Conservation (phyloP, 1,284 basidiomycete genomes). For the Sanghuangporus baumii region DNA sequence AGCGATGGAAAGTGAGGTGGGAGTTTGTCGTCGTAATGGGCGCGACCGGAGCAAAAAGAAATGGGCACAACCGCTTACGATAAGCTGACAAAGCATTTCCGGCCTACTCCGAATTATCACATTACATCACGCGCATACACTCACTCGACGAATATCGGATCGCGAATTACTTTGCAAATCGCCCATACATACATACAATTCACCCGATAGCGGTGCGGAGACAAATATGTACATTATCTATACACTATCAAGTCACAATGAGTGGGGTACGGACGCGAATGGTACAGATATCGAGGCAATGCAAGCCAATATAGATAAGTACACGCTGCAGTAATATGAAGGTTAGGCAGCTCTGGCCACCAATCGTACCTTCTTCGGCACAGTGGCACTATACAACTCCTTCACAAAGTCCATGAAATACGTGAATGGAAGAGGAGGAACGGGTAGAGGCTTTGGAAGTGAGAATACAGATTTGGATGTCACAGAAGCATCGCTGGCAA, state of each 20-base stretch:
- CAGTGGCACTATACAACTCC: slow-evolving; percentile 4
- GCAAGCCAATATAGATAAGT: neutral
- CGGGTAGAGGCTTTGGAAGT: slow-evolving; percentile 2
- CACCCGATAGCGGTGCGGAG: neutral
- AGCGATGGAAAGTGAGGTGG: neutral
- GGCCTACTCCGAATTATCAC: neutral
- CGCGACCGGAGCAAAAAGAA: neutral
- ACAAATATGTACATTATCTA: neutral
- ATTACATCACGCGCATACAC: neutral
- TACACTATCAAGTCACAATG: neutral
- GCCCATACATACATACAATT: neutral
- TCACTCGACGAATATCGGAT: neutral
- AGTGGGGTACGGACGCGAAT: neutral
- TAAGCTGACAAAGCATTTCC: neutral
- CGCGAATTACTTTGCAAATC: neutral
- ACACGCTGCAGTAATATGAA: neutral
- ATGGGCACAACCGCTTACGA: neutral
- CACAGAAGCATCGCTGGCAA: slow-evolving; percentile 1
- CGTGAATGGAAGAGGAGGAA: slow-evolving; percentile 3
- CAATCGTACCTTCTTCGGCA: neutral
- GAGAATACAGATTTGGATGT: slow-evolving; percentile 7
- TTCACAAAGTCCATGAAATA: slow-evolving; percentile 12
- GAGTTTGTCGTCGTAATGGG: neutral
- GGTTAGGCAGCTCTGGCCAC: neutral
- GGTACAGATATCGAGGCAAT: neutral